These are phyloP conservation scores for Fraxinus excelsior DNA, from an alignment of 257 asterid species.

Conservation along the genomic window DNA sequence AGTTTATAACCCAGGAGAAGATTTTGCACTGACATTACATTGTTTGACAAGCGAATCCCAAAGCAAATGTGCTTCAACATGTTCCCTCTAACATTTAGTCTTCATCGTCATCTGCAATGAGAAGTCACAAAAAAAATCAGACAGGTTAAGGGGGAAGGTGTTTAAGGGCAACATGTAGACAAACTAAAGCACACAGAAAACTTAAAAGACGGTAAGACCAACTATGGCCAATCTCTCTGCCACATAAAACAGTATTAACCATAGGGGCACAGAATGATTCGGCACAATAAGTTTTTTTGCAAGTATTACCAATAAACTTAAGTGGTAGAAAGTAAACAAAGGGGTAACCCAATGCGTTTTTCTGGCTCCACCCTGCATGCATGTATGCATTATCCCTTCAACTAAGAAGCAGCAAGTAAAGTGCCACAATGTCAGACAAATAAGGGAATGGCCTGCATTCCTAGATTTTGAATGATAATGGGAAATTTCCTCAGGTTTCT, in stretches of 20 bases:
- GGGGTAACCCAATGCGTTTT: not conserved
- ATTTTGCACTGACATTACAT: slow-evolving; percentile 18
- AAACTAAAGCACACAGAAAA: not conserved
- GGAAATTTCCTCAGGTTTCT: not conserved
- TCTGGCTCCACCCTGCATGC: too few relatives aligned
- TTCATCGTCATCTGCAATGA: slow-evolving; percentile 69
- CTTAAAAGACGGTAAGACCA: not conserved
- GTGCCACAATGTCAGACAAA: not conserved
- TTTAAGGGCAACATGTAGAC: not conserved
- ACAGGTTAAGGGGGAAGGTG: not conserved
- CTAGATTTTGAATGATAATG: not conserved
- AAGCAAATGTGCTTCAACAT: slow-evolving; percentile 19
- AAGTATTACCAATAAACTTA: not conserved
- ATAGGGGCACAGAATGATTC: not conserved
- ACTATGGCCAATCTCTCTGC: not conserved
- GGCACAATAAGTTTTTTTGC: not conserved
- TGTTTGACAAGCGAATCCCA: slow-evolving; percentile 9
- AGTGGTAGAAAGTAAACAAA: not conserved
- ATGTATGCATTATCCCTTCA: not conserved
- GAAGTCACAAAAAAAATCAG: not conserved
- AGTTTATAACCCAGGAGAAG: slow-evolving; percentile 26
- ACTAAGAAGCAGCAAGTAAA: not conserved
- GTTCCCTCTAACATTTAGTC: slow-evolving; percentile 35
- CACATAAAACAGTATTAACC: not conserved
- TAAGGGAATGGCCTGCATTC: not conserved